A percentile compares a stretch with the other conserved stretches of the same genome.
phyloP scores from a whole-genome alignment of 2,329 filamentous ascomycete genomes.

The Aspergillus sp. region DNA sequence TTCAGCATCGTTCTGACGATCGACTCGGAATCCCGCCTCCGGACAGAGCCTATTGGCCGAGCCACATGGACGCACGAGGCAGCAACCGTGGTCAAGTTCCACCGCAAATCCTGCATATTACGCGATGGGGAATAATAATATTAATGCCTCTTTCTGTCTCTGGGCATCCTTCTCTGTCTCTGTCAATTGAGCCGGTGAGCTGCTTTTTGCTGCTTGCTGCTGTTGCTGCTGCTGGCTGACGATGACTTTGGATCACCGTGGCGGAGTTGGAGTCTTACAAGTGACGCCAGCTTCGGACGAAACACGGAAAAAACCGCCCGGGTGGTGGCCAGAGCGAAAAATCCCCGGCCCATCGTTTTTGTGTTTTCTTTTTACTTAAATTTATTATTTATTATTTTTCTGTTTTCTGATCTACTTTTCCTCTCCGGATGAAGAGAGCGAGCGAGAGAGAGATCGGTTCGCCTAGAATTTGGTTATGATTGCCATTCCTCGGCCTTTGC shows the following conservation, averaged over 20 bases:
- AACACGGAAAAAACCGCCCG: conserved; percentile 6
- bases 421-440: no score
- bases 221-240: background rate
- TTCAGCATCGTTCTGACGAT: conserved; percentile 9
- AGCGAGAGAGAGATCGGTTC: background rate
- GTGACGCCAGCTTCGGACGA: background rate
- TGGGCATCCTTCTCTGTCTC: no score
- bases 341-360: background rate
- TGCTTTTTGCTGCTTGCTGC: no score
- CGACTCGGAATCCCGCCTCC: conserved; percentile 10
- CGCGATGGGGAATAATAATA: background rate
- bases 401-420: no score
- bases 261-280: background rate
- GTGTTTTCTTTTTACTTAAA: background rate
- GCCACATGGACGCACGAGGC: conserved; percentile 6
- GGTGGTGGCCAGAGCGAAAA: conserved; percentile 1
- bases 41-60: conserved; percentile 4
- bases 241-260: background rate
- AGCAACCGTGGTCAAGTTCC: conserved; percentile 10
- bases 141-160: no score
- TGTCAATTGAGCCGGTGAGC: no score
- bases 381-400: no score
- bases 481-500: background rate
- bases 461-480: background rate
- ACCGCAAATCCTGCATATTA: conserved; percentile 6